Percentiles rank a stretch among this genome's conserved stretches.
Evolutionary conservation across 495 filamentous ascomycete genomes (phyloP).

Genomic region (Pyrenula massariospora): DNA sequence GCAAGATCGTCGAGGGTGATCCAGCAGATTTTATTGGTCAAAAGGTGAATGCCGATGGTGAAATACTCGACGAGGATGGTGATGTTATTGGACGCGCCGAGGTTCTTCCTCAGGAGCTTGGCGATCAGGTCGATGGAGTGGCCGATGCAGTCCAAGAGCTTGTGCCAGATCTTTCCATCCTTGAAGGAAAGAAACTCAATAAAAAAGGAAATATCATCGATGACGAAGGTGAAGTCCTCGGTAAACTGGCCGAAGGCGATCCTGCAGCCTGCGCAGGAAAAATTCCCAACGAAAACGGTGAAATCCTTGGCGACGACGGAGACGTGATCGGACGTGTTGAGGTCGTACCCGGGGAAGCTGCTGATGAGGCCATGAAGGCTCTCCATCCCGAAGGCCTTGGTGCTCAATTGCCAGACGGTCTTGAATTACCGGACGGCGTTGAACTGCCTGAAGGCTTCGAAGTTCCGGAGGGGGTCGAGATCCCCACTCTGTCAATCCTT

Average conservation of each 20-base stretch:
- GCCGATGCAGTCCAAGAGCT: slow-evolving; percentile 20
- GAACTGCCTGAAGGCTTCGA: background rate
- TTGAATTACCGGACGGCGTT: slow-evolving; percentile 2
- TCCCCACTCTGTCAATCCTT: slow-evolving; percentile 32
- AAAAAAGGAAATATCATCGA: slow-evolving; percentile 45
- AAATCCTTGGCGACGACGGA: slow-evolving; percentile 37
- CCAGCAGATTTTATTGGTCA: slow-evolving; percentile 21
- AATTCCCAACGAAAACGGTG: slow-evolving; percentile 35
- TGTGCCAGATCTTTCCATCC: slow-evolving; percentile 31
- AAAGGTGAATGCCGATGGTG: slow-evolving; percentile 12
- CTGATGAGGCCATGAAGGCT: slow-evolving; percentile 32
- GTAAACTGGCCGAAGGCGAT: slow-evolving; percentile 37
- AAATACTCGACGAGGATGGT: slow-evolving; percentile 33
- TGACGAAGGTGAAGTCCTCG: slow-evolving; percentile 39
- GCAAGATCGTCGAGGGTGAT: slow-evolving; percentile 31
- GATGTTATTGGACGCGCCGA: slow-evolving; percentile 35
- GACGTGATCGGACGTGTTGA: slow-evolving; percentile 37
- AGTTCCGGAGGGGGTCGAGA: slow-evolving; percentile 10
- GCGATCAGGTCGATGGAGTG: slow-evolving; percentile 9
- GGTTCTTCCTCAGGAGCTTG: slow-evolving; percentile 15
- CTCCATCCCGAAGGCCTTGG: slow-evolving; percentile 30
- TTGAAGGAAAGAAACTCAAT: slow-evolving; percentile 39
- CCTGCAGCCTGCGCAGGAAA: slow-evolving; percentile 32
- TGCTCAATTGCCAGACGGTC: slow-evolving; percentile 3
- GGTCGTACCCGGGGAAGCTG: slow-evolving; percentile 37